Conservation (phyloP, 2,329 filamentous ascomycete genomes). For the Trichoderma guizhouense region DNA sequence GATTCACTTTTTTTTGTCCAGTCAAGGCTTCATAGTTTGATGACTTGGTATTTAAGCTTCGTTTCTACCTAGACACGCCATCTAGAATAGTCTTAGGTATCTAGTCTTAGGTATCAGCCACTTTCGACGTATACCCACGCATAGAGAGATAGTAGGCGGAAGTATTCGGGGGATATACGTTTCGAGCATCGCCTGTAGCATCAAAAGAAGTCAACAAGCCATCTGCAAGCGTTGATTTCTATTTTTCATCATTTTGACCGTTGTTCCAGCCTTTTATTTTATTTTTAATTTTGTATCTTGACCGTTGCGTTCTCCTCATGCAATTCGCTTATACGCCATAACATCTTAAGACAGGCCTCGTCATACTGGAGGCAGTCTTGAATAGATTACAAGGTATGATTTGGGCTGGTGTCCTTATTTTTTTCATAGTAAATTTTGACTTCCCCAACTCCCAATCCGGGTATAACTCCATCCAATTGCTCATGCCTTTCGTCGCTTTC, state of each 20-base stretch:
- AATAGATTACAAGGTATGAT: background rate
- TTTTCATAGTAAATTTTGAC: background rate
- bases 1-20: background rate
- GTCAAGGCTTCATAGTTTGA: background rate
- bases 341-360: background rate
- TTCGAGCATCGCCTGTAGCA: background rate
- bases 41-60: background rate
- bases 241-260: background rate
- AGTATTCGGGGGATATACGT: background rate
- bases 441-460: background rate
- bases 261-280: background rate
- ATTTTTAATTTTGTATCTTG: background rate
- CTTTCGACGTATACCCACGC: background rate
- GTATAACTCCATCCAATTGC: background rate
- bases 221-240: background rate
- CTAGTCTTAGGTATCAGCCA: background rate
- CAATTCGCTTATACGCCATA: background rate
- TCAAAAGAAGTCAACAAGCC: background rate
- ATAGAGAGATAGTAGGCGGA: background rate
- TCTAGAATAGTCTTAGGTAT: background rate
- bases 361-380: background rate
- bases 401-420: background rate
- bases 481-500: constrained; percentile 47
- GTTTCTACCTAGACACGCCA: background rate
- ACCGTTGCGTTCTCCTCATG: background rate